Percentiles rank a stretch among this genome's conserved stretches.
phyloP scores from a whole-genome alignment of 2,329 filamentous ascomycete genomes.

The Fusarium albidum region DNA sequence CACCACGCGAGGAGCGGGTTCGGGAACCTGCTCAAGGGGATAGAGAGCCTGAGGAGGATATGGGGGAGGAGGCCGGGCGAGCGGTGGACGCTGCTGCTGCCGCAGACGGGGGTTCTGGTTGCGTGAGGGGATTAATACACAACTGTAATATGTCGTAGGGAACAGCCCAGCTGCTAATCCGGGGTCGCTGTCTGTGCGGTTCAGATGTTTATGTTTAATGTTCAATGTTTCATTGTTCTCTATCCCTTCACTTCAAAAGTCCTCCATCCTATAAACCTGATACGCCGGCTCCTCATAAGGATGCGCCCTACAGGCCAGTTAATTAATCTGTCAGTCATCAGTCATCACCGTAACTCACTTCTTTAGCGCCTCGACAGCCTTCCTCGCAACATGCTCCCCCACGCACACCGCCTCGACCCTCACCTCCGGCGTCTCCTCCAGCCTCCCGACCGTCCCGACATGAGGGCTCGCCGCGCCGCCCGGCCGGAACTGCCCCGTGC shows the following conservation, averaged over 20 bases:
- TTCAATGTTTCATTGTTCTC: neutral
- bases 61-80: constrained; percentile 34
- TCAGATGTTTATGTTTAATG: constrained; percentile 6
- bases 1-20: constrained; percentile 38
- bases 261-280: constrained; percentile 36
- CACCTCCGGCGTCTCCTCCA: constrained; percentile 68
- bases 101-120: constrained; percentile 35
- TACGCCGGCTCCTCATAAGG: constrained; percentile 40
- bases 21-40: constrained; percentile 33
- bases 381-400: constrained; percentile 63
- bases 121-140: constrained; percentile 37
- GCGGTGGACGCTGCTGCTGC: constrained; percentile 39
- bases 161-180: too few species aligned
- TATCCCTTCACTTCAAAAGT: too few species aligned
- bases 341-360: constrained; percentile 52
- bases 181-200: too few species aligned
- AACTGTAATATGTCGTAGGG: too few species aligned
- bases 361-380: constrained; percentile 71
- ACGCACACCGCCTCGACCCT: constrained; percentile 70
- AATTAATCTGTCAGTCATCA: constrained; percentile 10
- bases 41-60: constrained; percentile 34
- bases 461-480: constrained; percentile 68
- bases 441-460: constrained; percentile 63
- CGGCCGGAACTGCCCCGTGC: constrained; percentile 72
- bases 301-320: constrained; percentile 43